A percentile compares a stretch with the other conserved stretches of the same genome.
These are phyloP conservation scores for Gentiana dahurica DNA, from an alignment of 257 asterid genomes.

Conservation along the genomic window DNA sequence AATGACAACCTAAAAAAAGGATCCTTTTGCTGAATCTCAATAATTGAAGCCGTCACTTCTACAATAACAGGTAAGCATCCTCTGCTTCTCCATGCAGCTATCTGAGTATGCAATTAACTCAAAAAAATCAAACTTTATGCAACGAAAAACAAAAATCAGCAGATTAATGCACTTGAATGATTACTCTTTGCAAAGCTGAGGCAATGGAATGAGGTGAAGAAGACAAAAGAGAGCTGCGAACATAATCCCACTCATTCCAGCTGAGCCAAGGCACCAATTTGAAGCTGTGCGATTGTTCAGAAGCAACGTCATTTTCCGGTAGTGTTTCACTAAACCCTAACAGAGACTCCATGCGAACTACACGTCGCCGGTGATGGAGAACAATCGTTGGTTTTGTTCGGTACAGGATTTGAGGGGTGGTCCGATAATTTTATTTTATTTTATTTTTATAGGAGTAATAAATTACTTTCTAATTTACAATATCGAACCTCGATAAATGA, in stretches of 20 bases:
- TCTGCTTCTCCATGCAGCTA: slow-evolving; percentile 77
- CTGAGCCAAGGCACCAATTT: slow-evolving; percentile 81
- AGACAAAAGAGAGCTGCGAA: slow-evolving; percentile 54
- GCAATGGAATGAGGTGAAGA: slow-evolving; percentile 40
- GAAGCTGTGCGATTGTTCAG: slow-evolving; percentile 27
- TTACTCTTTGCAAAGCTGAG: slow-evolving; percentile 55
- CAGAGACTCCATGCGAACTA: slow-evolving; percentile 33
- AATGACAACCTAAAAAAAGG: slow-evolving; percentile 44
- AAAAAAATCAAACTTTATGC: background rate
- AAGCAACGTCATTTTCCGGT: slow-evolving; percentile 24
- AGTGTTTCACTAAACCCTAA: slow-evolving; percentile 38
- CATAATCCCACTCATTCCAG: slow-evolving; percentile 74
- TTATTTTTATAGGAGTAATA: too few relatives aligned
- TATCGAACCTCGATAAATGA: too few relatives aligned
- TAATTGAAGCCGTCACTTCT: slow-evolving; percentile 63
- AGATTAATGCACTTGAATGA: background rate
- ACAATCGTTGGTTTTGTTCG: too few relatives aligned
- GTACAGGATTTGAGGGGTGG: too few relatives aligned
- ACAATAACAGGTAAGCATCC: slow-evolving; percentile 61
- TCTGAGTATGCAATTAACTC: slow-evolving; percentile 21
- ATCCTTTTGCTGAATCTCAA: slow-evolving; percentile 84
- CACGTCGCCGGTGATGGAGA: too few relatives aligned
- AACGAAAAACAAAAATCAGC: background rate
- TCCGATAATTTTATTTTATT: too few relatives aligned
- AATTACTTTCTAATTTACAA: too few relatives aligned